These are phyloP conservation scores for Phlebopus sp. DNA, from an alignment of 1,284 basidiomycete genomes.

Conservation along the genomic window DNA sequence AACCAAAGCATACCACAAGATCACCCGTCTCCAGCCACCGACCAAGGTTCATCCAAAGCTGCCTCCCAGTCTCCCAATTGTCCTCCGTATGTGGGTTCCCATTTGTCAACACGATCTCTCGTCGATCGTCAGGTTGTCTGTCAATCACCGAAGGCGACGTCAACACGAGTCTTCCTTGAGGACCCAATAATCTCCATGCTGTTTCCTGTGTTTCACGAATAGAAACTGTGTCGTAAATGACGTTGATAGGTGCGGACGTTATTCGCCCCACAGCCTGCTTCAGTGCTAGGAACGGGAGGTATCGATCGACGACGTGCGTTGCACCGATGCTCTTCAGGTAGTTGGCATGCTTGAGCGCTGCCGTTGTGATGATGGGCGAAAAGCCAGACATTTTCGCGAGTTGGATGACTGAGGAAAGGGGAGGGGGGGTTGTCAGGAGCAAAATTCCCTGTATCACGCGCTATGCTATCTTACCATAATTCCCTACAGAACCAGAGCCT, in stretches of 20 bases:
- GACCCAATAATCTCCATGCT: constrained; percentile 30
- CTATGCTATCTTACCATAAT: constrained; percentile 36
- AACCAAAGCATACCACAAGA: constrained; percentile 28
- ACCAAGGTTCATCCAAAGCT: constrained; percentile 32
- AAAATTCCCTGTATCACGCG: constrained; percentile 2
- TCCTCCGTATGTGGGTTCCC: constrained; percentile 30
- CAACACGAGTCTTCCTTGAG: constrained; percentile 33
- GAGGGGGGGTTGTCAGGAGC: constrained; percentile 12
- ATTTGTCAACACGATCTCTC: constrained; percentile 31
- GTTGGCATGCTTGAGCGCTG: constrained; percentile 40
- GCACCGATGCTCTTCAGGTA: constrained; percentile 45
- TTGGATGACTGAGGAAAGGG: constrained; percentile 23
- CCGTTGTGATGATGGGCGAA: constrained; percentile 40
- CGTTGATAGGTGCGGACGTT: constrained; percentile 31
- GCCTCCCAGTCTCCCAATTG: constrained; percentile 32
- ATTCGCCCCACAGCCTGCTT: constrained; percentile 28
- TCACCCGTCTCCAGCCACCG: constrained; percentile 36
- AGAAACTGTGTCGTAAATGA: constrained; percentile 35
- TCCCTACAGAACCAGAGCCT: constrained; percentile 45
- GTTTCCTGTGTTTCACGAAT: constrained; percentile 33
- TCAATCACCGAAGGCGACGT: constrained; percentile 30
- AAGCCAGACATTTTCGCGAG: constrained; percentile 33
- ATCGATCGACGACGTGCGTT: constrained; percentile 42
- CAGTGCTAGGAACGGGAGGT: constrained; percentile 25
- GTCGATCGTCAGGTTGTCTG: constrained; percentile 23